Conservation (phyloP, 1,139 yeast genomes). For the Kurtzmaniella quercitrusa region DNA sequence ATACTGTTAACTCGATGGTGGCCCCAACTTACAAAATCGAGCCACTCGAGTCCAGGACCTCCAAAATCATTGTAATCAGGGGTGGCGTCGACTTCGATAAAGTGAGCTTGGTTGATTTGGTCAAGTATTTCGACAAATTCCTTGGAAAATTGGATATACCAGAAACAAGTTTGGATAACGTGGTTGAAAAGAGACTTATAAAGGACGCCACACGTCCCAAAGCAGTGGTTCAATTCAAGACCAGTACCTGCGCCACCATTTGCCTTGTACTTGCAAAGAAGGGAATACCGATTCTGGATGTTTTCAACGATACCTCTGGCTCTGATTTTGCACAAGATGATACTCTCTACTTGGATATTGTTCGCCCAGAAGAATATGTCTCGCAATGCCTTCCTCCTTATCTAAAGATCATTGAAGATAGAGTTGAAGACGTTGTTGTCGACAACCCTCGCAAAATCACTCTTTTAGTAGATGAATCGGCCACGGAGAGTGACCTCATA, state of each 20-base stretch:
- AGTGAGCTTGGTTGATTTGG: slow-evolving; percentile 37
- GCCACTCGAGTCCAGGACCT: slow-evolving; percentile 47
- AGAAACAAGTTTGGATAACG: slow-evolving; percentile 25
- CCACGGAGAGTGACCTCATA: slow-evolving; percentile 24
- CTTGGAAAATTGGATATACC: slow-evolving; percentile 33
- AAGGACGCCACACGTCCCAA: slow-evolving; percentile 25
- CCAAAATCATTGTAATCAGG: slow-evolving; percentile 44
- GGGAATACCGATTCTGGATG: slow-evolving; percentile 21
- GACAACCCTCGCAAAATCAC: slow-evolving; percentile 38
- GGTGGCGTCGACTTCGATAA: slow-evolving; percentile 40
- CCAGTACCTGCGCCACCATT: slow-evolving; percentile 56
- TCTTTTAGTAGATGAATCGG: slow-evolving; percentile 20
- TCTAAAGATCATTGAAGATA: slow-evolving; percentile 13
- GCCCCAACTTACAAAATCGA: slow-evolving; percentile 36
- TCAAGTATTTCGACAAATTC: slow-evolving; percentile 39
- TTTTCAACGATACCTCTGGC: slow-evolving; percentile 8
- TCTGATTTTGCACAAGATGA: slow-evolving; percentile 3
- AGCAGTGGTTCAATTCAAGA: slow-evolving; percentile 50
- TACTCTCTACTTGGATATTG: slow-evolving; percentile 23
- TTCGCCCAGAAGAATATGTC: slow-evolving; percentile 64
- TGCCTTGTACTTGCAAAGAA: slow-evolving; percentile 44
- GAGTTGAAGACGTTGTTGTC: slow-evolving; percentile 21
- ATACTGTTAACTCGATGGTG: slow-evolving; percentile 27
- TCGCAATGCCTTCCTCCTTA: slow-evolving; percentile 28
- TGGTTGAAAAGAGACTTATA: slow-evolving; percentile 30